These are phyloP conservation scores for Serendipita vermifera DNA, from an alignment of 768 basidiomycete genomes.

Conservation along the genomic window DNA sequence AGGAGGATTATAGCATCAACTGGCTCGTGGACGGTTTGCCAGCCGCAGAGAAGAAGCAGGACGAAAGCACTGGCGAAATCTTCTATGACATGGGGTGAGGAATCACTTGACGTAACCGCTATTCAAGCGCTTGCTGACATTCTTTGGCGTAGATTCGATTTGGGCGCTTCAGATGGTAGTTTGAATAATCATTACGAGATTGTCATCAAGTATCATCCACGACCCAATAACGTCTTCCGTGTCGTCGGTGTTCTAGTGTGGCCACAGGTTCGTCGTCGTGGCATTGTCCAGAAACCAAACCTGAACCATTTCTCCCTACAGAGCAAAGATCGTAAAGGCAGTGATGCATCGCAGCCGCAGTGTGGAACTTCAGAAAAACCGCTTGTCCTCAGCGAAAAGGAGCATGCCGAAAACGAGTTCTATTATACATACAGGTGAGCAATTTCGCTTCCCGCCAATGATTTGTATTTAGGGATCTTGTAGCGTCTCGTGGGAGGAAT, in stretches of 20 bases:
- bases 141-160: constrained; percentile 54
- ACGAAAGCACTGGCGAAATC: constrained; percentile 61
- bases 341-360: constrained; percentile 47
- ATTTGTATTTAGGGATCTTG: neutral
- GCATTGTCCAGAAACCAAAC: neutral
- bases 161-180: constrained; percentile 58
- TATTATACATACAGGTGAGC: constrained; percentile 79
- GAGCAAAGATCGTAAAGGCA: constrained; percentile 20
- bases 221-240: constrained; percentile 55
- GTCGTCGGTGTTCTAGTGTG: constrained; percentile 92
- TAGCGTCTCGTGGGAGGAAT: constrained; percentile 38
- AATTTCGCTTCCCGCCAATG: neutral
- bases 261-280: constrained; percentile 33
- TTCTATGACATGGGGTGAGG: constrained; percentile 74
- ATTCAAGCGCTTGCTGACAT: constrained; percentile 11
- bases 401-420: constrained; percentile 37
- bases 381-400: constrained; percentile 48
- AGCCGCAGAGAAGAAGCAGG: constrained; percentile 82
- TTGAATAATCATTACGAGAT: constrained; percentile 88
- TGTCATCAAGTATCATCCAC: constrained; percentile 71
- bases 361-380: constrained; percentile 38
- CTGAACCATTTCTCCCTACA: constrained; percentile 13
- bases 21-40: constrained; percentile 94
- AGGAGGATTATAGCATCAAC: constrained; percentile 85
- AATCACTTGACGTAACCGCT: neutral